Percentiles rank a stretch among this genome's conserved stretches.
Evolutionary conservation across 306 rosid species (phyloP).

Genomic region (Mimosa pudica): DNA sequence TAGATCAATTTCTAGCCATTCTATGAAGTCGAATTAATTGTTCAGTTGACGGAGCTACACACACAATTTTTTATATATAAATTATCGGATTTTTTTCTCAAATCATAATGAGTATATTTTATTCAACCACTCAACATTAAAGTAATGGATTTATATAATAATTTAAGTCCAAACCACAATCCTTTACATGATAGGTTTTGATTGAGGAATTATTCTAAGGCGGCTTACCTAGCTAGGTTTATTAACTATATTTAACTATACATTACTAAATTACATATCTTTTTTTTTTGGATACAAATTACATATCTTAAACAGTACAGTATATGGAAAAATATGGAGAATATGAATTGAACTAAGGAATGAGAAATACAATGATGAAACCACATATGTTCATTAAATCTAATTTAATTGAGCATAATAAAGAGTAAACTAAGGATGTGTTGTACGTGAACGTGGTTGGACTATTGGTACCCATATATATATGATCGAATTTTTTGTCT

Average conservation of each 20-base stretch:
- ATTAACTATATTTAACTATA: not conserved
- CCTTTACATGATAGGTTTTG: not conserved
- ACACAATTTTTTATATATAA: not conserved
- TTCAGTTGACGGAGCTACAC: not conserved
- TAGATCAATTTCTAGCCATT: not conserved
- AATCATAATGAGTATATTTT: not conserved
- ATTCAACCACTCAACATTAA: not conserved
- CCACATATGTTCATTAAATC: not conserved
- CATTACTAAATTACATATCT: too few relatives aligned
- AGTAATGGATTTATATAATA: not conserved
- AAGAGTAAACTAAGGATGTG: not conserved
- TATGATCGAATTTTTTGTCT: conserved; percentile 13
- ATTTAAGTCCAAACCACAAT: not conserved
- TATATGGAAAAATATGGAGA: not conserved
- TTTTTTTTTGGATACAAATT: too few relatives aligned
- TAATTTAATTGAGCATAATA: not conserved
- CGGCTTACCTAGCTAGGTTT: not conserved
- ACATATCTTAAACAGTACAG: too few relatives aligned
- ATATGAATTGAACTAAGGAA: conserved; percentile 2
- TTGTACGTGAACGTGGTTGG: not conserved
- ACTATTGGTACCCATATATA: not conserved
- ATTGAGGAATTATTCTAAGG: not conserved
- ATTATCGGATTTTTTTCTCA: not conserved
- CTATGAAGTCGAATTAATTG: not conserved
- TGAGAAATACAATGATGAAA: conserved; percentile 1